These are phyloP conservation scores for Zygotorulaspora chibaensis DNA, from an alignment of 805 yeast species.

Conservation along the genomic window DNA sequence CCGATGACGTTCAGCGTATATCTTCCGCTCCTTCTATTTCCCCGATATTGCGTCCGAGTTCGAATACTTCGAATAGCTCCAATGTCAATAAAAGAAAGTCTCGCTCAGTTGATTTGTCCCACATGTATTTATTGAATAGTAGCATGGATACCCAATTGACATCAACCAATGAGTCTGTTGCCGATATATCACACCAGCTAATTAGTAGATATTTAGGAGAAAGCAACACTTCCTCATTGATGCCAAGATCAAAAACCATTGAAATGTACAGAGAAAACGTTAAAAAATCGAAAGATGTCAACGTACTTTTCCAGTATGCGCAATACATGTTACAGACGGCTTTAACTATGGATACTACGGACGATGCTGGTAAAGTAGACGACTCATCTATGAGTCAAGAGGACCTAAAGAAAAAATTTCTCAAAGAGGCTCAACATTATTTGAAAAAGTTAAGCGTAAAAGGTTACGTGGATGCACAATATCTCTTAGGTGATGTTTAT, in stretches of 20 bases:
- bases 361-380: slow-evolving; percentile 6
- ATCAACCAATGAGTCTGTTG: slow-evolving; percentile 39
- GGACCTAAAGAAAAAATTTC: slow-evolving; percentile 48
- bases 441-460: slow-evolving; percentile 69
- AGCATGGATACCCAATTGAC: slow-evolving; percentile 35
- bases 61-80: not conserved
- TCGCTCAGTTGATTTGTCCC: slow-evolving; percentile 41
- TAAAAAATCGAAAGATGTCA: slow-evolving; percentile 77
- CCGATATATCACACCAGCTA: slow-evolving; percentile 50
- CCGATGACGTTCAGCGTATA: slow-evolving; percentile 8
- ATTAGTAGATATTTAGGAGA: slow-evolving; percentile 53
- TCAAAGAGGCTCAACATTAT: slow-evolving; percentile 73
- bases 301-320: slow-evolving; percentile 84
- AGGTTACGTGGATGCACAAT: slow-evolving; percentile 88
- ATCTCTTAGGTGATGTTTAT: slow-evolving; percentile 83
- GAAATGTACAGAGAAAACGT: slow-evolving; percentile 86
- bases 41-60: slow-evolving; percentile 7
- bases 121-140: slow-evolving; percentile 36
- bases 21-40: slow-evolving; percentile 8
- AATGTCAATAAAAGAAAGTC: slow-evolving; percentile 24
- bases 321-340: slow-evolving; percentile 87
- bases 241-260: slow-evolving; percentile 77
- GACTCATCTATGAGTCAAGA: slow-evolving; percentile 15
- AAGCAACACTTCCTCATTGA: slow-evolving; percentile 43
- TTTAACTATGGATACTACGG: slow-evolving; percentile 45